Evolutionary conservation across 2,329 filamentous ascomycete species (phyloP).

Genomic region (Colletotrichum shisoi): DNA sequence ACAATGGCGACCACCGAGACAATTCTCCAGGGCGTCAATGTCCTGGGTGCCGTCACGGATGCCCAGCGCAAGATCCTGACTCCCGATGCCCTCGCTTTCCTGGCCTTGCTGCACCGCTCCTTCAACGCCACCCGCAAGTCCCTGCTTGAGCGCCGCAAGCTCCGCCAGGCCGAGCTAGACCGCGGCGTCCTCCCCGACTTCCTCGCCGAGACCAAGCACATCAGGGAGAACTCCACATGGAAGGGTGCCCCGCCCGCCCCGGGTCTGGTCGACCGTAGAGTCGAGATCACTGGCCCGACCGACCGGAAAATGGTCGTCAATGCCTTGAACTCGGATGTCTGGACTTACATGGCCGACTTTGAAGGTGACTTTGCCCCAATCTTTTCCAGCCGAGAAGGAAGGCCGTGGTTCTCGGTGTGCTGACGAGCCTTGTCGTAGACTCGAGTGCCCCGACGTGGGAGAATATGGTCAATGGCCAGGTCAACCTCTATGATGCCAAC

Average conservation of each 20-base stretch:
- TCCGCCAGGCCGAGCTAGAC: constrained; percentile 92
- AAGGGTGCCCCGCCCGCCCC: constrained; percentile 90
- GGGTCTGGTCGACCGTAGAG: constrained; percentile 88
- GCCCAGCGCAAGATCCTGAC: constrained; percentile 89
- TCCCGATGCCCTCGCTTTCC: constrained; percentile 87
- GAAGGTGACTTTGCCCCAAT: constrained; percentile 69
- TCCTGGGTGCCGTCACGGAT: constrained; percentile 81
- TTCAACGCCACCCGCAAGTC: constrained; percentile 91
- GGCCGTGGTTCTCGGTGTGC: background rate
- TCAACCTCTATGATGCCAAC: constrained; percentile 96
- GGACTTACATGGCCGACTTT: constrained; percentile 99
- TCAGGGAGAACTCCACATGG: constrained; percentile 94
- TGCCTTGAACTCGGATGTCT: constrained; percentile 92
- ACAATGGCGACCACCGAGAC: constrained; percentile 75
- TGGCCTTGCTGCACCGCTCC: constrained; percentile 91
- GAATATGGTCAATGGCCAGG: constrained; percentile 98
- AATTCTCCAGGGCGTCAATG: constrained; percentile 55
- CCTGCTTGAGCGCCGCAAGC: constrained; percentile 83
- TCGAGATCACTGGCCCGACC: constrained; percentile 96
- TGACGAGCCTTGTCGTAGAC: constrained; percentile 61
- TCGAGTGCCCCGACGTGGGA: constrained; percentile 97
- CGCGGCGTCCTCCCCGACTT: constrained; percentile 90
- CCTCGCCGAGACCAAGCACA: constrained; percentile 92
- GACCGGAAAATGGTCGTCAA: constrained; percentile 99
- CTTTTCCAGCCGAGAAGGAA: background rate